Percentiles rank a stretch among this genome's conserved stretches.
These are phyloP conservation scores for Penicillium sclerotigenum DNA, from an alignment of 2,329 filamentous ascomycete genomes.

Conservation along the genomic window DNA sequence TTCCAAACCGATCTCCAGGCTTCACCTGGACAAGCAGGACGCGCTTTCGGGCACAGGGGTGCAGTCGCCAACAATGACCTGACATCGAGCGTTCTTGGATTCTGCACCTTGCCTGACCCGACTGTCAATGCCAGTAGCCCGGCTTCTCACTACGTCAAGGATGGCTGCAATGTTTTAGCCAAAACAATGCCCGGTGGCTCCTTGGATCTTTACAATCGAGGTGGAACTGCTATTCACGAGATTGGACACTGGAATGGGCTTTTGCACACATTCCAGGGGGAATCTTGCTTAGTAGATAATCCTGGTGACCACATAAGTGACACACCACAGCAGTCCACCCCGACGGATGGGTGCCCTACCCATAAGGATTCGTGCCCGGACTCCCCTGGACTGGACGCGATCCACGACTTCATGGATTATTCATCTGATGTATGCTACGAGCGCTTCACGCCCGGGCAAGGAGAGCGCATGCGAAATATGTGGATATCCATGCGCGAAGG, in stretches of 20 bases:
- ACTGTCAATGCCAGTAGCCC: slow-evolving; percentile 39
- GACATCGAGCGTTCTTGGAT: slow-evolving; percentile 47
- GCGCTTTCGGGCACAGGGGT: slow-evolving; percentile 23
- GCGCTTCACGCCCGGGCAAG: slow-evolving; percentile 51
- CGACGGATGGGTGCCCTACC: slow-evolving; percentile 56
- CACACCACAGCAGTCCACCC: slow-evolving; percentile 51
- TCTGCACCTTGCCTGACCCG: slow-evolving; percentile 51
- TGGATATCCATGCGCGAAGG: slow-evolving; percentile 45
- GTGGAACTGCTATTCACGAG: slow-evolving; percentile 48
- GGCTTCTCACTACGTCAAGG: slow-evolving; percentile 45
- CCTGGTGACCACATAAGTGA: slow-evolving; percentile 45
- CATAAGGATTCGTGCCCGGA: slow-evolving; percentile 52
- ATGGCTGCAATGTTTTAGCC: slow-evolving; percentile 58
- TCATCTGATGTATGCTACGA: slow-evolving; percentile 55
- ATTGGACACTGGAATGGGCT: slow-evolving; percentile 49
- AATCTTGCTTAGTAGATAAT: slow-evolving; percentile 33
- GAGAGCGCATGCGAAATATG: slow-evolving; percentile 51
- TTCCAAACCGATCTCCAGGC: slow-evolving; percentile 54
- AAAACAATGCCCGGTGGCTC: slow-evolving; percentile 54
- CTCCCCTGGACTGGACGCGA: slow-evolving; percentile 47
- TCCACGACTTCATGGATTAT: slow-evolving; percentile 62
- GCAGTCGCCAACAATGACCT: slow-evolving; percentile 14
- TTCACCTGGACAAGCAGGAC: slow-evolving; percentile 21
- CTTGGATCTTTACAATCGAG: slow-evolving; percentile 49
- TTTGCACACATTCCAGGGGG: slow-evolving; percentile 45